A percentile compares a stretch with the other conserved stretches of the same genome.
Conservation (phyloP, 768 basidiomycete species). For the Kwoniella newhampshirensis region DNA sequence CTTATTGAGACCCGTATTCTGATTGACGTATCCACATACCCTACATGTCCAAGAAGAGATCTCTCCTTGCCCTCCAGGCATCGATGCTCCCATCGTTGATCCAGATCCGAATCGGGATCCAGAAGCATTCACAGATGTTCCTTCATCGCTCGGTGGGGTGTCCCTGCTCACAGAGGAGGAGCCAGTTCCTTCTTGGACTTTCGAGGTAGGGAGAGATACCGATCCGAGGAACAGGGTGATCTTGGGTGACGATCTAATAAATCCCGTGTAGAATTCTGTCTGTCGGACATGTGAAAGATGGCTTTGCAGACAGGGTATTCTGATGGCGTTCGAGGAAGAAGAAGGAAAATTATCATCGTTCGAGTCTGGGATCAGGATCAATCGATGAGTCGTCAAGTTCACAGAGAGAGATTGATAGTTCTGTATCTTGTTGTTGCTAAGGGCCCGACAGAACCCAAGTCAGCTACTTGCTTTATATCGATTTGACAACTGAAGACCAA, state of each 20-base stretch:
- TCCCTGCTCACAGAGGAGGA: too few relatives aligned
- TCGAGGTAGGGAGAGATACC: too few relatives aligned
- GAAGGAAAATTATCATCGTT: constrained; percentile 53
- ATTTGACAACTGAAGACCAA: too few relatives aligned
- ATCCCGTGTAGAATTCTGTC: constrained; percentile 85
- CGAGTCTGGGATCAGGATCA: constrained; percentile 66
- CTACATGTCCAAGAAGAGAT: constrained; percentile 70
- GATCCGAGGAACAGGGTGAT: constrained; percentile 61
- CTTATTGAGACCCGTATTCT: too few relatives aligned
- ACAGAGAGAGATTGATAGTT: constrained; percentile 73
- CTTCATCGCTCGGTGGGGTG: too few relatives aligned
- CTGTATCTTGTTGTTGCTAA: constrained; percentile 76
- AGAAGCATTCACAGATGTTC: too few relatives aligned
- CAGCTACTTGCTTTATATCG: too few relatives aligned
- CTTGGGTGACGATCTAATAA: constrained; percentile 86
- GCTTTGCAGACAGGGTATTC: constrained; percentile 65
- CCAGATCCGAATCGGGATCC: too few relatives aligned
- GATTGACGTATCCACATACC: constrained; percentile 81
- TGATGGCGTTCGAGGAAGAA: constrained; percentile 52
- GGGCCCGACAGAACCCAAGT: too few relatives aligned
- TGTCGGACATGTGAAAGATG: constrained; percentile 66
- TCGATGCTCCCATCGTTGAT: too few relatives aligned
- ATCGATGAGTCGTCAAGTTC: constrained; percentile 74
- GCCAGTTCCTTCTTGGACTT: too few relatives aligned
- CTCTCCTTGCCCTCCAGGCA: too few relatives aligned